Conservation (phyloP, 441 rosid species). For the Aleurites moluccanus region DNA sequence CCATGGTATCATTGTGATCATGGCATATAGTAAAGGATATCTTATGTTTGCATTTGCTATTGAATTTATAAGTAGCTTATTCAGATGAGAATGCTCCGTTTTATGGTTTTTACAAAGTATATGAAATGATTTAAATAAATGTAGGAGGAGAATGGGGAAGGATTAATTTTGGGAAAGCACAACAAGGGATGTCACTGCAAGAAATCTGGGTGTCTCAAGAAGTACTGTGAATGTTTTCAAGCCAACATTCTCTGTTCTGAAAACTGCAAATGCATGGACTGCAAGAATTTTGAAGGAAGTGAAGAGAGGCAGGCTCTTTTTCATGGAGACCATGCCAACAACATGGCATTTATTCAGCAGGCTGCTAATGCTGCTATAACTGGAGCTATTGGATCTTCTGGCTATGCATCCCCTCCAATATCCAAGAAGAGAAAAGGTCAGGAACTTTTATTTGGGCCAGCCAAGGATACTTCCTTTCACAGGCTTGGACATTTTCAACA, state of each 20-base stretch:
- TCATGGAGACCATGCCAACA: conserved; percentile 67
- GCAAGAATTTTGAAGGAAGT: conserved; percentile 95
- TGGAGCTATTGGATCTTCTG: conserved; percentile 78
- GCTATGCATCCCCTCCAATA: conserved; percentile 69
- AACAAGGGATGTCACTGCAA: conserved; percentile 94
- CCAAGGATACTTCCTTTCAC: conserved; percentile 62
- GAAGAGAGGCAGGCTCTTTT: conserved; percentile 72
- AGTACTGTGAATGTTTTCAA: conserved; percentile 96
- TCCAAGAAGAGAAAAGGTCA: conserved; percentile 83
- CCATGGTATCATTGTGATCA: not conserved
- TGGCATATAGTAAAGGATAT: not conserved
- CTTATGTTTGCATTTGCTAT: not conserved
- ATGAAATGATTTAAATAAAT: conserved; percentile 19
- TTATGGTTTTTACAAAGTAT: conserved; percentile 3
- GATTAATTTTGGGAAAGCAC: conserved; percentile 65
- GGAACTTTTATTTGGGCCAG: conserved; percentile 63
- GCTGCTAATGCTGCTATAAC: conserved; percentile 92
- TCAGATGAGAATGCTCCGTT: not conserved
- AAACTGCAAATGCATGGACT: conserved; percentile 90
- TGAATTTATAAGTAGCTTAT: conserved; percentile 5
- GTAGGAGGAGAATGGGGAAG: conserved; percentile 72
- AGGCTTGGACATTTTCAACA: conserved; percentile 70
- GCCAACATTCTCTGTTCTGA: conserved; percentile 92
- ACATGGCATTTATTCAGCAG: conserved; percentile 70
- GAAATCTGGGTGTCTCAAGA: conserved; percentile 94